Evolutionary conservation across 2,329 filamentous ascomycete species (phyloP).

Genomic region (Bertia moriformis): DNA sequence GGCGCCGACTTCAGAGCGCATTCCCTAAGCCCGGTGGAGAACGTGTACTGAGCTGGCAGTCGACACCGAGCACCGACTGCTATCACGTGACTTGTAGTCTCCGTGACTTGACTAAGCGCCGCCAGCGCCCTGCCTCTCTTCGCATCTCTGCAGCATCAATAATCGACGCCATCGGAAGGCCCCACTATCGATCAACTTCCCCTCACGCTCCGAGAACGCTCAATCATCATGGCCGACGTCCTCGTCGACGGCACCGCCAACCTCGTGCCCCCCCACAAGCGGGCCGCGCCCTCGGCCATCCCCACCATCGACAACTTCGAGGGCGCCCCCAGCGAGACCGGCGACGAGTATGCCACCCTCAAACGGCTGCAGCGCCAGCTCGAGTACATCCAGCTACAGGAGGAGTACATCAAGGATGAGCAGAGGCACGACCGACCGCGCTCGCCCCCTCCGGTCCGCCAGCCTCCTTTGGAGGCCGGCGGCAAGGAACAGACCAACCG

Average conservation of each 20-base stretch:
- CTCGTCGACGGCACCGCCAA: conserved; percentile 69
- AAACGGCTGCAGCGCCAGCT: conserved; percentile 95
- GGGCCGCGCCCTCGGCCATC: conserved; percentile 64
- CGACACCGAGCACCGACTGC: no score
- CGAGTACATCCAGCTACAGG: conserved; percentile 95
- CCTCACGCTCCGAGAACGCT: conserved; percentile 1
- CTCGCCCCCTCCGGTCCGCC: neutral
- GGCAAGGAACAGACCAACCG: no score
- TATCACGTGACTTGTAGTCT: no score
- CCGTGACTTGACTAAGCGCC: no score
- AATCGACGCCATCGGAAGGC: neutral
- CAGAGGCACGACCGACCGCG: conserved; percentile 49
- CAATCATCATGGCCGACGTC: conserved; percentile 71
- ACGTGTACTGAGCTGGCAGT: no score
- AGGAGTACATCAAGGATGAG: conserved; percentile 99
- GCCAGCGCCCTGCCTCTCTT: no score
- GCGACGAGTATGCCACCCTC: conserved; percentile 84
- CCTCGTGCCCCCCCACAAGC: conserved; percentile 65
- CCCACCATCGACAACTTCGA: conserved; percentile 84
- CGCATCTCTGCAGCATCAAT: no score
- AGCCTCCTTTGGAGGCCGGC: no score
- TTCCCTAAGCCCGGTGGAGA: no score
- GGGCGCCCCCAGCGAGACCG: conserved; percentile 64
- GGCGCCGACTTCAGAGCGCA: no score
- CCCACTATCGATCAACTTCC: conserved; percentile 1